Base-by-base conservation (phyloP, 2,329 filamentous ascomycete species). In the Blumeria graminis region DNA sequence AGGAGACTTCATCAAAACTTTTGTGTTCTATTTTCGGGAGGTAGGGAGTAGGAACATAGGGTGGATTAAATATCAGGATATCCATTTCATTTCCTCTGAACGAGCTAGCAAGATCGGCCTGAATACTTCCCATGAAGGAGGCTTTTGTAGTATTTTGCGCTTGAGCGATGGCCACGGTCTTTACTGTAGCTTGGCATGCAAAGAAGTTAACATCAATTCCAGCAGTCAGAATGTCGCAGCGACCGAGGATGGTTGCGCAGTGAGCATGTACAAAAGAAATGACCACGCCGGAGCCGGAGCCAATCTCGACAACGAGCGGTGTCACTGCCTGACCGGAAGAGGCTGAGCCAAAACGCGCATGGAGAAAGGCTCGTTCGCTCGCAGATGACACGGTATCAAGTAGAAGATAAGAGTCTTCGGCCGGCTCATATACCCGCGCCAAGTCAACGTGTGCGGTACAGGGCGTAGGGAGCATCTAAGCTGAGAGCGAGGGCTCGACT, bases 321-420 rank as follows among this genome's bases (percentile, higher is more conserved):
- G 34, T 35, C 0, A 72, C 61, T 3, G 45, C 13, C 9, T 46
- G 38, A 33, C 14, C 39, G 22, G 11, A 4, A 22, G 7, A 35
- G 22, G 14, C 28, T 32, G 11, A 10, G 35, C 16, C 35, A 36
- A 35, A 39, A 38, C 28, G 35, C 14, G 62, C 59, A 16, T 34
- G 9, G 38, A 66, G 59, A 46, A 67, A 67, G 13, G 39, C 54
- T 36, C 63, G 66, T 39, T 66, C 65, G 28, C 46, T 56, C 3
- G 58, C 43, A 1, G 81, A 83, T 0, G 89, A 90, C 48, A 98
- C 76, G 0, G 89, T 94, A 70, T 98, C 90, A 34, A 98, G 78
- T 53, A 98, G 77, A 48, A 98, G 78, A 67, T 87, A 98, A 5
- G 89, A 95, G 71, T 98, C 92, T 70, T 98, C 92, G 10, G 90